Base-by-base conservation (phyloP, 129 eudicot genomes). In the Ambrosia artemisiifolia region DNA sequence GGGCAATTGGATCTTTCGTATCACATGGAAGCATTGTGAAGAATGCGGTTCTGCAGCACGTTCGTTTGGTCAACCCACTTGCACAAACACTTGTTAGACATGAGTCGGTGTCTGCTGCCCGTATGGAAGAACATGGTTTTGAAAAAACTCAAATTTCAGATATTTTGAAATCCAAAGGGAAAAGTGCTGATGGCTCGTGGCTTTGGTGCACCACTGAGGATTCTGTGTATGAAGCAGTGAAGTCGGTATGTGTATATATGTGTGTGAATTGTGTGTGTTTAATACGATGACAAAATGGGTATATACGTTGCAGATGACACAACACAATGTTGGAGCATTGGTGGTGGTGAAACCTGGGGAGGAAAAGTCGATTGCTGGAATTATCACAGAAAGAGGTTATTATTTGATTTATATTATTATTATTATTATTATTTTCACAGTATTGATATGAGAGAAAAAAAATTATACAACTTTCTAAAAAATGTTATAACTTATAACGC, bases 171-270 rank as follows among this genome's bases (percentile, higher is more conserved):
- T 85, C 70, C 48, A 95, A 95, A 75, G 99, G 99, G 17, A 88
- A 95, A 80, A 68, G 87, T 48, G 97, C 96, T 2, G 99, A 95
- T 80, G 99, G 99, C 24, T 95, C 99, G 46, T 95, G 99, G 99
- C 99, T 95, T 46, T 95, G 99, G 99, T 95, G 99, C 81, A 91
- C 96, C 42, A 91, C 96, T 0, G 97, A 95, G 42, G 99, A 95
- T 73, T 36, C 89, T 53, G 99, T 95, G 14, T 95, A 95, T 78
- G 97, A 95, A 75, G 99, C 99, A 6, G 99, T 95, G 67, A 78
- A 95, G 70, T 95, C 99, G 82, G 99, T 95, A 85, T 64, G 88
- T 73, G 17, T 75, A 36, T 61, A 61, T 56, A 56, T 32, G 44
- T 12, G 3, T 34, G 48, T 63, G 43, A 33, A 60, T 13, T 16